Conservation (phyloP, 163 green algal genomes). For the Prototheca cutis region DNA sequence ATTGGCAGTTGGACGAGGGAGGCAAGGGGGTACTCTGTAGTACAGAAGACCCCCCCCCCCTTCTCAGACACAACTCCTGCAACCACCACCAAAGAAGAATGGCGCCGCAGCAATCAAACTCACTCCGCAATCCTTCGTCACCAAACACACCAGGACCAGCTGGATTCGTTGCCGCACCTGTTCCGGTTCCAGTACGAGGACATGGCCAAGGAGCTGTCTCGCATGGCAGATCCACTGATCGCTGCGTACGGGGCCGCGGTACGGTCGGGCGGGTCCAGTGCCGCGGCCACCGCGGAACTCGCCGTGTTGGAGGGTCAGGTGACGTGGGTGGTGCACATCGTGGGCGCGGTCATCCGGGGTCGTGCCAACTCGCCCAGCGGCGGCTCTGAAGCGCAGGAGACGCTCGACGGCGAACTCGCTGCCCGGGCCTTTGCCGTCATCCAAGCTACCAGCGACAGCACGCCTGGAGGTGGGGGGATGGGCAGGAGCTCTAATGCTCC, state of each 20-base stretch:
- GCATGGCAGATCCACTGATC: constrained; percentile 39
- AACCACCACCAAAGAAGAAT: no score
- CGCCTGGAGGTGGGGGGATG: no score
- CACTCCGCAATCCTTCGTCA: no score
- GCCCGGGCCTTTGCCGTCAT: constrained; percentile 77
- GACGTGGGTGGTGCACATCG: constrained; percentile 94
- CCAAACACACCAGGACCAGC: constrained; percentile 66
- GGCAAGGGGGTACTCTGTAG: no score
- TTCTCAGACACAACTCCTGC: no score
- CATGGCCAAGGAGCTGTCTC: constrained; percentile 48
- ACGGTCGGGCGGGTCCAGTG: background rate
- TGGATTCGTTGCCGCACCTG: constrained; percentile 88
- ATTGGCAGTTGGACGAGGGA: background rate
- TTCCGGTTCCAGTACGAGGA: constrained; percentile 90
- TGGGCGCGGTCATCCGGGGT: constrained; percentile 78
- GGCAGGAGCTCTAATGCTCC: no score
- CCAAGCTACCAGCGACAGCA: no score
- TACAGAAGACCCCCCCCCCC: no score
- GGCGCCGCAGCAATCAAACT: no score
- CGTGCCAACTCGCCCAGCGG: constrained; percentile 14
- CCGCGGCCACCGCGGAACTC: constrained; percentile 23
- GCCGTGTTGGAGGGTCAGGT: constrained; percentile 87
- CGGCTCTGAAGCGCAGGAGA: constrained; percentile 57
- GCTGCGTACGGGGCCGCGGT: constrained; percentile 15
- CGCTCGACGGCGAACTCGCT: constrained; percentile 82